phyloP scores from a whole-genome alignment of 257 asterid species.

The Lavandula angustifolia region DNA sequence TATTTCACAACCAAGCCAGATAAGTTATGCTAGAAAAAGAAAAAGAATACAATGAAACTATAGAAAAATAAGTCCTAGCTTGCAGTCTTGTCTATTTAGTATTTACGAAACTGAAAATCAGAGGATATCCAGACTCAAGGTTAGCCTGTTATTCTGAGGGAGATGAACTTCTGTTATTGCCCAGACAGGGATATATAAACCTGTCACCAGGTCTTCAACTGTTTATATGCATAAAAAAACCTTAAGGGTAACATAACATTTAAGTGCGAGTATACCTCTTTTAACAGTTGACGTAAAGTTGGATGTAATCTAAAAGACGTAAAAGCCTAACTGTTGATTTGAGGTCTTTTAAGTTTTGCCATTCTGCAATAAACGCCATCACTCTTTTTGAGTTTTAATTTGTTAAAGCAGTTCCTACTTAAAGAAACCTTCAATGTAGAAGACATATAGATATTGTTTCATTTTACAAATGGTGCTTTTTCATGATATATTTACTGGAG shows the following conservation, averaged over 20 bases:
- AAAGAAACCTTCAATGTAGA: slow-evolving; percentile 18
- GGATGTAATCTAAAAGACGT: not conserved
- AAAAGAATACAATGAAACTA: slow-evolving; percentile 15
- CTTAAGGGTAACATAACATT: not conserved
- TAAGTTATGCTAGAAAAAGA: slow-evolving; percentile 16
- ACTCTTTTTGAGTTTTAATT: not conserved
- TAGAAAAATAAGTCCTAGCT: slow-evolving; percentile 9
- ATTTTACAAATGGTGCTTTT: slow-evolving; percentile 5
- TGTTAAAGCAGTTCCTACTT: not conserved
- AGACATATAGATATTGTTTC: slow-evolving; percentile 14
- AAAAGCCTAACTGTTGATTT: slow-evolving; percentile 5
- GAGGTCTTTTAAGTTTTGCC: slow-evolving; percentile 1
- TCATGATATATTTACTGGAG: slow-evolving; percentile 4
- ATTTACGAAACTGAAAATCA: slow-evolving; percentile 14
- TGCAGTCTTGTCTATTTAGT: slow-evolving; percentile 12
- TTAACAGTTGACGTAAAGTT: not conserved
- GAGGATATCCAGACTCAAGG: slow-evolving; percentile 3
- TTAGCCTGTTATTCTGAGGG: slow-evolving; percentile 20
- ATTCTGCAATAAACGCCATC: slow-evolving; percentile 1
- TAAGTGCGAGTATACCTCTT: not conserved
- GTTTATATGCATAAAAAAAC: slow-evolving; percentile 8
- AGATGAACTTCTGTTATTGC: not conserved
- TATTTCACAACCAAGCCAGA: slow-evolving; percentile 31
- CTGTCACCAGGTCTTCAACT: not conserved
- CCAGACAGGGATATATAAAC: slow-evolving; percentile 11